These are phyloP conservation scores for Pachyrhizus erosus DNA, from an alignment of 306 rosid species.

Conservation along the genomic window DNA sequence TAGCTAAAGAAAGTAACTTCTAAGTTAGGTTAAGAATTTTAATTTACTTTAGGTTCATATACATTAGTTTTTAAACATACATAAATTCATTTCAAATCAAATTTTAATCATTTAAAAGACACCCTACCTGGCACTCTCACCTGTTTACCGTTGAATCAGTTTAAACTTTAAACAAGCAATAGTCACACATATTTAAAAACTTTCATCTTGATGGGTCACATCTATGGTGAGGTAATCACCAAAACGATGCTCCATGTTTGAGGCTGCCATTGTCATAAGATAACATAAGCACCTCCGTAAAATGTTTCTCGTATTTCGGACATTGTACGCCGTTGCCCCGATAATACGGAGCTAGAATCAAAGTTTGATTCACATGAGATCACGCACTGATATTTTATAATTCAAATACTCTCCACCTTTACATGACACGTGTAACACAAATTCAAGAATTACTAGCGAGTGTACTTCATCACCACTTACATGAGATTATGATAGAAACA, in stretches of 20 bases:
- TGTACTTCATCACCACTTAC: background rate
- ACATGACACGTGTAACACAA: background rate
- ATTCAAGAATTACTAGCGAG: slow-evolving; percentile 9
- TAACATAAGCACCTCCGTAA: background rate
- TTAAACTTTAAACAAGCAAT: too few relatives aligned
- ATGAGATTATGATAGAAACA: slow-evolving; percentile 18
- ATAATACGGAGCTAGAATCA: background rate
- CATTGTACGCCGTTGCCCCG: background rate
- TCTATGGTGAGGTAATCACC: background rate
- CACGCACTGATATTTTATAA: background rate
- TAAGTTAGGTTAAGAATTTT: too few relatives aligned
- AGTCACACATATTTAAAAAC: background rate
- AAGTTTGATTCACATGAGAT: background rate
- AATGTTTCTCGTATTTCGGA: slow-evolving; percentile 34
- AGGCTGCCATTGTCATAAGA: background rate
- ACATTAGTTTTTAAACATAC: too few relatives aligned
- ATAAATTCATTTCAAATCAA: background rate
- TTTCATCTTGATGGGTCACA: background rate
- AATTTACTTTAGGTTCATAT: too few relatives aligned
- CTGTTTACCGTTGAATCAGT: background rate
- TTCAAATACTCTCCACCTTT: background rate
- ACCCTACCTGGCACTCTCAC: too few relatives aligned
- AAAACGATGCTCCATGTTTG: slow-evolving; percentile 4
- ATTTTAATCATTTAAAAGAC: background rate
- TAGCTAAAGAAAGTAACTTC: too few relatives aligned